phyloP scores from a whole-genome alignment of 192 early-diverging fungal genomes.

The Coemansia sp. region DNA sequence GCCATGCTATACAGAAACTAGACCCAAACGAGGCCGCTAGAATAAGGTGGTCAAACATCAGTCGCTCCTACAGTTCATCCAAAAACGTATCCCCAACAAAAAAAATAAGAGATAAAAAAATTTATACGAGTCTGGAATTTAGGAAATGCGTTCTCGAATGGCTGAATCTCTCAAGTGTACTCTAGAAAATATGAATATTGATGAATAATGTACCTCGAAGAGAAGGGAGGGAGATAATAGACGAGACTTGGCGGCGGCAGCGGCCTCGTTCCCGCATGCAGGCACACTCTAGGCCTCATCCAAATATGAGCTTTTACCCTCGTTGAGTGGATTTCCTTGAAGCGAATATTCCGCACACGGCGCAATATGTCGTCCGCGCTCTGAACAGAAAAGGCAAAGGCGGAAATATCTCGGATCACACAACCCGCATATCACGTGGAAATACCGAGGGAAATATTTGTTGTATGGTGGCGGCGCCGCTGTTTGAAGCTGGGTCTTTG shows the following conservation, averaged over 20 bases:
- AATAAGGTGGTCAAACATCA: constrained; percentile 58
- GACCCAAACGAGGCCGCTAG: constrained; percentile 64
- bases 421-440: neutral
- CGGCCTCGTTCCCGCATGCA: neutral
- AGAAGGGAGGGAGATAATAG: constrained; percentile 5
- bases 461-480: neutral
- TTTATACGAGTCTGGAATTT: neutral
- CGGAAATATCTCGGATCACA: constrained; percentile 3
- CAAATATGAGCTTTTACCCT: neutral
- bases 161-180: neutral
- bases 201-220: neutral
- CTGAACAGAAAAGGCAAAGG: neutral
- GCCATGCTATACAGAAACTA: constrained; percentile 73
- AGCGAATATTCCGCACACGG: neutral
- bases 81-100: neutral
- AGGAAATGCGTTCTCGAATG: neutral
- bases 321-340: neutral
- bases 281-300: neutral
- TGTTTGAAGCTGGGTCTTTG: neutral
- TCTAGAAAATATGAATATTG: neutral
- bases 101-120: neutral
- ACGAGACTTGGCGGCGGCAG: neutral
- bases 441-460: neutral
- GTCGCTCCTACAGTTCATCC: neutral
- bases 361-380: neutral